These are phyloP conservation scores for Pythium dissimile DNA, from an alignment of 352 stramenopile genomes.

Conservation along the genomic window DNA sequence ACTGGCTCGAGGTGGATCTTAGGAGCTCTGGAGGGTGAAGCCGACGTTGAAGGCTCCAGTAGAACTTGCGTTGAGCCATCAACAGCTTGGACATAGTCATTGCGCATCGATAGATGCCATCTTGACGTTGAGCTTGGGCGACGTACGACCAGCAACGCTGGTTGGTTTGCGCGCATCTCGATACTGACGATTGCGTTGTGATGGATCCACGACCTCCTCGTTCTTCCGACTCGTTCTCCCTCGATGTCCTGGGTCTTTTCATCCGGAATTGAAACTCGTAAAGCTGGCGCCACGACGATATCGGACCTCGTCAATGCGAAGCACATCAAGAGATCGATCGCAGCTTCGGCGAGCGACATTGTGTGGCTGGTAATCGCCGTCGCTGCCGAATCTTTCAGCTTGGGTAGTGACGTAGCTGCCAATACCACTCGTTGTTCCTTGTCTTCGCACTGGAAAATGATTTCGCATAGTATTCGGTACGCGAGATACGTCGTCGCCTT, in stretches of 20 bases:
- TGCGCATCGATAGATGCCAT: conserved; percentile 19
- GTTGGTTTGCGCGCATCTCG: conserved; percentile 6
- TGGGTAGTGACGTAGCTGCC: conserved; percentile 45
- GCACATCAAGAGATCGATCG: conserved; percentile 79
- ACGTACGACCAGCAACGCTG: conserved; percentile 17
- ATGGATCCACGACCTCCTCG: conserved; percentile 21
- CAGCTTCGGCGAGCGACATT: conserved; percentile 45
- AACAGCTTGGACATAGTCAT: conserved; percentile 2
- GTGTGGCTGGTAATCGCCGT: conserved; percentile 30
- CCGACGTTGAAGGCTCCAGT: too few relatives aligned
- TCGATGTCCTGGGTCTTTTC: background rate
- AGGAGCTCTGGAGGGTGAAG: too few relatives aligned
- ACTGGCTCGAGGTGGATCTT: too few relatives aligned
- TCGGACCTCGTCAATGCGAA: conserved; percentile 59
- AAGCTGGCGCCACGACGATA: conserved; percentile 30
- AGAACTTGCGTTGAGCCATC: background rate
- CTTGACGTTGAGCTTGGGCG: conserved; percentile 21
- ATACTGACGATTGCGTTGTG: conserved; percentile 24
- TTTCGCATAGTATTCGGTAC: conserved; percentile 62
- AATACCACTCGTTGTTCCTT: conserved; percentile 41
- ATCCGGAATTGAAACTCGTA: conserved; percentile 8
- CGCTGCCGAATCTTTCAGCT: conserved; percentile 37
- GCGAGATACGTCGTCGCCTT: conserved; percentile 60
- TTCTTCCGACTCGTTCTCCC: conserved; percentile 1
- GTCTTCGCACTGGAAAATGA: conserved; percentile 43